Evolutionary conservation across 345 rosid genomes (phyloP), one percentile per base, ranked within the genome.

Genomic region (Nephelium lappaceum): DNA sequence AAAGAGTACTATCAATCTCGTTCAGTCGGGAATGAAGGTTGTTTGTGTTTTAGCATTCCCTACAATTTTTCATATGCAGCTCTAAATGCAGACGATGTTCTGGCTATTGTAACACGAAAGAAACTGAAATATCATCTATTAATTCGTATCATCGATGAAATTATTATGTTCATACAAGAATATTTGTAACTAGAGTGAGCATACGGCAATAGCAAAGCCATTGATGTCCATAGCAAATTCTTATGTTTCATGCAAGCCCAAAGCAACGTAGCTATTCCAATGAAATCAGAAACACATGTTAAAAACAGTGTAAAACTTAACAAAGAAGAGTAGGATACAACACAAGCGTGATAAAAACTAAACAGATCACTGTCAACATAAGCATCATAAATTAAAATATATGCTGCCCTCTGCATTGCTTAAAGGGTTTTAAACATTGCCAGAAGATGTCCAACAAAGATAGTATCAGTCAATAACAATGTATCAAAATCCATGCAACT

Each of bases 401-500:
- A 24, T 6, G 23, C 7, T 19, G 62, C 49, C n/a, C 66, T 38
- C n/a, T n/a, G 4, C 51, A 58, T 12, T 27, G 42, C 39, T 23
- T 11, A 58, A 57, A 57, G 21, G 19, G 19, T 58, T 41, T 23
- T 31, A 1, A 43, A 25, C 58, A 61, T 24, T 42, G 77, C 69
- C 7, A 43, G 25, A 61, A 42, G 8, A 25, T 61, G 69, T 39
- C 6, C 39, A 61, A 61, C 41, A 41, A 25, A 6, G 14, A 62
- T 42, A 74, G 19, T 62, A 24, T 42, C 27, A 36, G 69, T 74
- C 68, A 24, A 43, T 24, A 24, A 42, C 77, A 74, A 61, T 61
- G 69, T 74, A 19, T 62, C 79, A 71, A 74, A 57, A 82, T n/a
- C 72, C 77, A 36, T 61, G 74, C 16, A 73, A 62, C 77, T 74